These are phyloP conservation scores for Papilionanthe hybrid DNA, from an alignment of 116 monocot genomes.

Conservation along the genomic window DNA sequence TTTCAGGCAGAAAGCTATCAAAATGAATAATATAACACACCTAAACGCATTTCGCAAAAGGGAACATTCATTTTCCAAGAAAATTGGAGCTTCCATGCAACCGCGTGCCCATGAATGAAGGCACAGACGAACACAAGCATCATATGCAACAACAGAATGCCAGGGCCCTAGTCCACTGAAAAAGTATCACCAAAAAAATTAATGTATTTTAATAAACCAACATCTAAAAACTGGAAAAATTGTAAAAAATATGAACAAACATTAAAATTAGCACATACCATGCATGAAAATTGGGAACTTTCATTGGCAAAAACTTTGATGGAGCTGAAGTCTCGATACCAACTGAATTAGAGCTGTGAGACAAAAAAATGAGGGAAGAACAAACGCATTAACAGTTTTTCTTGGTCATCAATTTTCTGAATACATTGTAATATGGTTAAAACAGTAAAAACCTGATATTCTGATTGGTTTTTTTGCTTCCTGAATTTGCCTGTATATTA, in stretches of 20 bases:
- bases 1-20: background rate
- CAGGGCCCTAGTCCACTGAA: conserved; percentile 89
- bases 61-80: conserved; percentile 93
- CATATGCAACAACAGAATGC: conserved; percentile 92
- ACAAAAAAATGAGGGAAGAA: background rate
- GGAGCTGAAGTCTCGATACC: conserved; percentile 15
- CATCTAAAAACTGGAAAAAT: background rate
- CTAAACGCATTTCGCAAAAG: conserved; percentile 78
- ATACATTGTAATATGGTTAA: background rate
- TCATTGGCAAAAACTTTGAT: conserved; percentile 41
- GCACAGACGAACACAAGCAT: conserved; percentile 95
- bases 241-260: background rate
- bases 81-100: conserved; percentile 97
- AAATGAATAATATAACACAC: conserved; percentile 32
- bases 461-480: conserved; percentile 17
- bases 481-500: conserved; percentile 10
- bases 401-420: background rate
- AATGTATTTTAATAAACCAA: background rate
- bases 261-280: conserved; percentile 36
- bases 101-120: conserved; percentile 97
- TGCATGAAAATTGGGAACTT: conserved; percentile 83
- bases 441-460: conserved; percentile 24
- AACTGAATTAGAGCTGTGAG: conserved; percentile 1
- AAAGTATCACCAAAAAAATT: conserved; percentile 10
- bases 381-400: background rate